A percentile compares a stretch with the other conserved stretches of the same genome.
These are phyloP conservation scores for Pachyrhizus erosus DNA, from an alignment of 306 rosid species.

Conservation along the genomic window DNA sequence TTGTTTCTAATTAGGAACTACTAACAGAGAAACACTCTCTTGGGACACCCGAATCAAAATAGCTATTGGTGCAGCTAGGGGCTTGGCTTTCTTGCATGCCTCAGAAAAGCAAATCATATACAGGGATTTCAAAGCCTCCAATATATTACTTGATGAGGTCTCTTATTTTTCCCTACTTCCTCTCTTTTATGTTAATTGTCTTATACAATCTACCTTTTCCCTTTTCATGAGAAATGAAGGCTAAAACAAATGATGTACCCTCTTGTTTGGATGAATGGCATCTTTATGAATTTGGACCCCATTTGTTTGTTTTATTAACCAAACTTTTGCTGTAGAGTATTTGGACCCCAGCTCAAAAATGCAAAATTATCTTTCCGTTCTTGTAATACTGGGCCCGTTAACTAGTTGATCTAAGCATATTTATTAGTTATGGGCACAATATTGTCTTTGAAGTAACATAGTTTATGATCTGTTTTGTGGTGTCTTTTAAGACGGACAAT, in stretches of 20 bases:
- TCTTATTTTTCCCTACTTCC: slow-evolving; percentile 37
- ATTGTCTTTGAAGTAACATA: no score
- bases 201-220: not conserved
- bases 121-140: slow-evolving; percentile 93
- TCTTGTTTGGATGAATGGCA: slow-evolving; percentile 18
- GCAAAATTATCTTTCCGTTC: no score
- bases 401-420: no score
- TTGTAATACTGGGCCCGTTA: no score
- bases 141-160: slow-evolving; percentile 90
- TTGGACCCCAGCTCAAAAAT: no score
- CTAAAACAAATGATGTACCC: slow-evolving; percentile 2
- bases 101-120: slow-evolving; percentile 79
- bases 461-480: no score
- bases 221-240: slow-evolving; percentile 5
- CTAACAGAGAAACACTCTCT: slow-evolving; percentile 61
- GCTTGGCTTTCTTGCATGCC: slow-evolving; percentile 81
- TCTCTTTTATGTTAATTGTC: slow-evolving; percentile 7
- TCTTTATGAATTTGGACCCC: no score
- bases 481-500: no score
- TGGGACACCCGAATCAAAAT: slow-evolving; percentile 80
- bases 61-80: slow-evolving; percentile 88
- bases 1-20: slow-evolving; percentile 55
- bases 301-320: no score
- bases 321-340: no score
- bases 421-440: no score